Percentiles rank a stretch among this genome's conserved stretches.
Evolutionary conservation across 2,329 filamentous ascomycete species (phyloP).

Genomic region (Fusarium kyushuense): DNA sequence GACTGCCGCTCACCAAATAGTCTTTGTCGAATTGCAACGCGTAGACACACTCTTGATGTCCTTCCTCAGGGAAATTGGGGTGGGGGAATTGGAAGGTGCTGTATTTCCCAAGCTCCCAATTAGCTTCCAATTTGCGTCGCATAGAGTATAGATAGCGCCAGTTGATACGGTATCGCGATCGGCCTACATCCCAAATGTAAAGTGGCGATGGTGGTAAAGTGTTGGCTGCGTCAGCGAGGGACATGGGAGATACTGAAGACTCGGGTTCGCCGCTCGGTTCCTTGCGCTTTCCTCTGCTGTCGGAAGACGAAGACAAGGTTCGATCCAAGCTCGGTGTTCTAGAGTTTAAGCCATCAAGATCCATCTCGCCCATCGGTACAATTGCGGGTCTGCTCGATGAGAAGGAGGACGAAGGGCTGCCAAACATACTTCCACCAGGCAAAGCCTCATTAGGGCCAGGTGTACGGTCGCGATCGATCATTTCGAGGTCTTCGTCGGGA

Average conservation of each 20-base stretch:
- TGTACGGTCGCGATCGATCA: conserved; percentile 56
- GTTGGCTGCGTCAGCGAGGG: conserved; percentile 47
- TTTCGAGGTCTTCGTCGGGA: conserved; percentile 63
- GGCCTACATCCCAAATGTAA: conserved; percentile 64
- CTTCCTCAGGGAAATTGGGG: conserved; percentile 81
- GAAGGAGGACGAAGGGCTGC: conserved; percentile 51
- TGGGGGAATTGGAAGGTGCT: conserved; percentile 92
- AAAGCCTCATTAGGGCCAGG: conserved; percentile 43
- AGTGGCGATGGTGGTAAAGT: conserved; percentile 59
- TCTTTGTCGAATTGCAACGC: conserved; percentile 89
- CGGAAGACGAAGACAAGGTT: conserved; percentile 45
- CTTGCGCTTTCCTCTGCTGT: conserved; percentile 54
- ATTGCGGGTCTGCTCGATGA: conserved; percentile 46
- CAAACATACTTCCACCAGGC: conserved; percentile 51
- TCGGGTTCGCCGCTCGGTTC: conserved; percentile 52
- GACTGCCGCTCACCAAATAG: conserved; percentile 91
- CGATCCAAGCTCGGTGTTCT: conserved; percentile 51
- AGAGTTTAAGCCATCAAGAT: conserved; percentile 45
- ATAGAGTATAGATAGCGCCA: conserved; percentile 96
- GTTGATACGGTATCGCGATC: conserved; percentile 74
- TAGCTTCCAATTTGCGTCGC: conserved; percentile 84
- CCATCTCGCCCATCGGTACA: conserved; percentile 48
- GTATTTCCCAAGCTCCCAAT: conserved; percentile 88
- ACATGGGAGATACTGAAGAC: conserved; percentile 49
- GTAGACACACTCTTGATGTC: conserved; percentile 93